A percentile compares a stretch with the other conserved stretches of the same genome.
These are phyloP conservation scores for Talaromyces sp. DNA, from an alignment of 2,329 filamentous ascomycete species.

Conservation along the genomic window DNA sequence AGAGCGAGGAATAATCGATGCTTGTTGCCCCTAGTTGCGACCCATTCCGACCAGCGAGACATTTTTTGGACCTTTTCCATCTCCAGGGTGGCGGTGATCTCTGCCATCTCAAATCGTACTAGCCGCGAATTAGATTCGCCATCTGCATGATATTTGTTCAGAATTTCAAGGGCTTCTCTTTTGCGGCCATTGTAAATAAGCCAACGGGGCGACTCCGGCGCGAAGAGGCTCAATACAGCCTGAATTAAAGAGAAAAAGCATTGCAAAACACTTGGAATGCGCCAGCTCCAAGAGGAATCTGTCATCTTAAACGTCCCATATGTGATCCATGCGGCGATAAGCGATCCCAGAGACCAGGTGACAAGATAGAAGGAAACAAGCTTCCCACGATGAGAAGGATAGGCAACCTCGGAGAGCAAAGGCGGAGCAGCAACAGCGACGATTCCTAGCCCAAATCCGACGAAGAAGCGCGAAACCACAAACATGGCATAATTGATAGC, in stretches of 20 bases:
- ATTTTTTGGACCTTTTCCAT: not conserved
- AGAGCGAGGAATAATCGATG: conserved; percentile 42
- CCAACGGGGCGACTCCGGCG: conserved; percentile 59
- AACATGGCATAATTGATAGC: conserved; percentile 30
- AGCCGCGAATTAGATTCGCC: conserved; percentile 37
- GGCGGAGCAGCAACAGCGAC: conserved; percentile 33
- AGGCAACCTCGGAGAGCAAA: conserved; percentile 46
- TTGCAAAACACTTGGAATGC: conserved; percentile 24
- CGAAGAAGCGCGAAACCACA: conserved; percentile 35
- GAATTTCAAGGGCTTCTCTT: conserved; percentile 56
- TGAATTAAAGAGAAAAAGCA: conserved; percentile 17
- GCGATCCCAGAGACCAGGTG: conserved; percentile 30
- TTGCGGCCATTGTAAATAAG: conserved; percentile 60
- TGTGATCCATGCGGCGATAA: conserved; percentile 28
- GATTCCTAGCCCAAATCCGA: conserved; percentile 37
- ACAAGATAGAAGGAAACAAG: conserved; percentile 34
- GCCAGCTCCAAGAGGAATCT: conserved; percentile 23
- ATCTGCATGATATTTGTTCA: conserved; percentile 61
- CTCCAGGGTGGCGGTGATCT: conserved; percentile 27
- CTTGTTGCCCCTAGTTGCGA: conserved; percentile 37
- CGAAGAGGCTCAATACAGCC: conserved; percentile 23
- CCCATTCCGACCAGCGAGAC: conserved; percentile 24
- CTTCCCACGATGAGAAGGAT: conserved; percentile 39
- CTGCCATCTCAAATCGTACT: conserved; percentile 36
- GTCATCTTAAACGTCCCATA: conserved; percentile 24